phyloP scores from a whole-genome alignment of 1,284 basidiomycete species.

The Puccinia polysora region DNA sequence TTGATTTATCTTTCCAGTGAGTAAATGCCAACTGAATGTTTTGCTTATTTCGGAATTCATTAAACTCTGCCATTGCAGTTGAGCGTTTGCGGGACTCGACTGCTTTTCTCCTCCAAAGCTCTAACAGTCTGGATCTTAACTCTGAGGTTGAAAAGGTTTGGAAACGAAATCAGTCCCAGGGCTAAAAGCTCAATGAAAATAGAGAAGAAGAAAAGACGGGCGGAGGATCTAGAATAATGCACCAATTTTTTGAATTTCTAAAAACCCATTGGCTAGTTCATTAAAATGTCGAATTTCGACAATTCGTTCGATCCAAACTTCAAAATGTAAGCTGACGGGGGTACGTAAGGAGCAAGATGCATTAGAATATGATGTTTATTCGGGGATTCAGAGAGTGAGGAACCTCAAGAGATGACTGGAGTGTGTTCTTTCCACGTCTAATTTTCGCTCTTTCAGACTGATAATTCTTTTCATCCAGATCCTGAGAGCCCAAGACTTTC shows the following conservation, averaged over 20 bases:
- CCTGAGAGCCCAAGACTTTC: slow-evolving; percentile 2
- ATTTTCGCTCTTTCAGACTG: neutral
- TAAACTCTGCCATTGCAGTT: neutral
- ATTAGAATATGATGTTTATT: neutral
- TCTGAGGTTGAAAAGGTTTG: neutral
- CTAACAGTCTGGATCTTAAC: slow-evolving; percentile 10
- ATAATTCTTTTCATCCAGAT: slow-evolving; percentile 15
- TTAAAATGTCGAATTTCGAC: slow-evolving; percentile 4
- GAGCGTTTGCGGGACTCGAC: slow-evolving; percentile 6
- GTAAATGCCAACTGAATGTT: neutral
- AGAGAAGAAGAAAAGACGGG: neutral
- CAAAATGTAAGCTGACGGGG: slow-evolving; percentile 1
- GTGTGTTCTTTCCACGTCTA: neutral
- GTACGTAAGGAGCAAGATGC: neutral
- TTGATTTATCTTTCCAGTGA: slow-evolving; percentile 22
- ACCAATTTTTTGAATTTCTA: slow-evolving; percentile 36
- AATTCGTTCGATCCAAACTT: slow-evolving; percentile 13
- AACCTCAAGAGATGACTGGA: neutral
- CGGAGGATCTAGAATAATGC: neutral
- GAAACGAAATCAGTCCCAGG: neutral
- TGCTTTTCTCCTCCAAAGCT: slow-evolving; percentile 25
- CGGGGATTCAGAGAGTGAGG: neutral
- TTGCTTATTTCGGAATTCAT: neutral
- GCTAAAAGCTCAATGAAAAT: neutral
- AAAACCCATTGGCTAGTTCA: slow-evolving; percentile 35